Percentiles rank a stretch among this genome's conserved stretches.
These are phyloP conservation scores for Aspergillus transmontanensis DNA, from an alignment of 2,329 filamentous ascomycete genomes.

Conservation along the genomic window DNA sequence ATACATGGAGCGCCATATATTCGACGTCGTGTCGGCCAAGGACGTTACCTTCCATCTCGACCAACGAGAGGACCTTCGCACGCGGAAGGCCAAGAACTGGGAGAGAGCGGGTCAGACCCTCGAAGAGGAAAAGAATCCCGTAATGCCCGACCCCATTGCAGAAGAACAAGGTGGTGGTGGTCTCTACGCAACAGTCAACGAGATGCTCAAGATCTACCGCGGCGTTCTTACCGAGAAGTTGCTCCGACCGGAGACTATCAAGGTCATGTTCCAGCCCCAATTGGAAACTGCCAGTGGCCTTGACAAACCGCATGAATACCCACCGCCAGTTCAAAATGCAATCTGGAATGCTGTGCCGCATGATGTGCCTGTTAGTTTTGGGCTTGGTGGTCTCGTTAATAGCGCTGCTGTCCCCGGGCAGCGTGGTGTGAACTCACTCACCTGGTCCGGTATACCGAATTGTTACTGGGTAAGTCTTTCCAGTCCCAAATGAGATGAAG, in stretches of 20 bases:
- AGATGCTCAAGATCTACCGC: slow-evolving; percentile 8
- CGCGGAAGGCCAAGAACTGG: slow-evolving; percentile 3
- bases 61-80: slow-evolving; percentile 5
- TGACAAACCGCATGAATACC: not conserved
- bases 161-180: slow-evolving; percentile 2
- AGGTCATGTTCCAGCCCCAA: slow-evolving; percentile 6
- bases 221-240: slow-evolving; percentile 2
- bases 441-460: slow-evolving; percentile 9
- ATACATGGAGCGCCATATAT: slow-evolving; percentile 8
- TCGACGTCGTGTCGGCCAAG: slow-evolving; percentile 5
- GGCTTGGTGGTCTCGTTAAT: slow-evolving; percentile 7
- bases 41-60: slow-evolving; percentile 10
- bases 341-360: slow-evolving; percentile 6
- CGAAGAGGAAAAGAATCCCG: not conserved
- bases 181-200: slow-evolving; percentile 7
- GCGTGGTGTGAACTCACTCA: slow-evolving; percentile 4
- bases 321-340: not conserved
- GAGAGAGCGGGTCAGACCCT: not conserved
- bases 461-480: slow-evolving; percentile 10
- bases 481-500: not conserved
- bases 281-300: not conserved
- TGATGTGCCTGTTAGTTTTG: not conserved
- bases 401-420: not conserved
- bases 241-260: slow-evolving; percentile 1
- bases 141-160: slow-evolving; percentile 1